Evolutionary conservation across 164 flowering plant genomes (phyloP), one percentile per base, ranked within the genome.

Genomic region (Taxillus chinensis): DNA sequence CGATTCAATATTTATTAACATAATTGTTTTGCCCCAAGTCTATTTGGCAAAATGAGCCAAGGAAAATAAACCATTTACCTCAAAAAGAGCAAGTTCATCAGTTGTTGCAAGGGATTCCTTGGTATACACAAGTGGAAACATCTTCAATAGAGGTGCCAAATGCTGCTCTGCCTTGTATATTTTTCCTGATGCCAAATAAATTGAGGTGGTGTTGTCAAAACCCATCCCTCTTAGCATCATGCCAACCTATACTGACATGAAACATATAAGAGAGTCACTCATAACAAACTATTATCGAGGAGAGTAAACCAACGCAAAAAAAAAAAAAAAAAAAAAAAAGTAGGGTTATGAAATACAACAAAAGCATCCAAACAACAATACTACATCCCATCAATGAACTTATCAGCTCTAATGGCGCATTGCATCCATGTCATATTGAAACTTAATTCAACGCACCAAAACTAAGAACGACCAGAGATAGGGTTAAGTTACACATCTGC

Each of bases 201-300:
- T 84, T 45, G 86, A 70, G 55, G 96, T 89, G 64, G 71, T 74
- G 73, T 83, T 84, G 55, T 67, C 78, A 63, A 89, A 89, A 58
- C 92, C 92, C 96, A 89, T 89, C 57, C 90, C 96, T 63, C 96
- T 85, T 7, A 89, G 87, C 89, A 89, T 83, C 96, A 89, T 76
- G 12, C 96, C 92, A 59, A 83, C 90, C 96, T 89, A 77, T 71
- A 66, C 73, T 77, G 80, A 80, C 82, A 79, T 68, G 17, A 58
- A 74, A 73, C 57, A 63, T 7, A 49, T 43, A 46, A 27, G 38
- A 7, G 41, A 45, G 55, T 7, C 0, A 27, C 27, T 27, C 27
- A 70, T 39, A 17, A 70, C 43, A 59, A 50, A 54, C 59, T 55
- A 71, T 55, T 67, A 61, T 41, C 42, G 16, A 51, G 15, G n/a